Conservation (phyloP, 306 rosid genomes). For the Prinsepia uniflora region DNA sequence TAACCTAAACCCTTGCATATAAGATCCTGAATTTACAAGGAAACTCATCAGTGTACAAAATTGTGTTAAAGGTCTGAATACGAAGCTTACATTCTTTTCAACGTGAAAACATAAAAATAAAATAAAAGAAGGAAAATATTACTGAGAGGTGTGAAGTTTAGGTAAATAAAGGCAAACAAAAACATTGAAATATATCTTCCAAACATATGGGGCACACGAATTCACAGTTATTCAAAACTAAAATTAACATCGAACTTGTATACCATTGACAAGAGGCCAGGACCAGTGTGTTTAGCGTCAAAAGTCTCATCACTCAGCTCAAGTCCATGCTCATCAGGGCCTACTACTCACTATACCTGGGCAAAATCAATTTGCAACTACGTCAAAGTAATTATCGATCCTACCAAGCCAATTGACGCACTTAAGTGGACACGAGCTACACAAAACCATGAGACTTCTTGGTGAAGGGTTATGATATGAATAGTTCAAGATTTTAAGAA, state of each 20-base stretch:
- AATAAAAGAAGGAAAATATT: background rate
- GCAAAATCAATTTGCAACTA: no score
- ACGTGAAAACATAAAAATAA: background rate
- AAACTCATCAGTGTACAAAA: background rate
- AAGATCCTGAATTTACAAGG: no score
- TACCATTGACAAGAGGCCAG: conserved; percentile 89
- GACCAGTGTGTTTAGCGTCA: conserved; percentile 76
- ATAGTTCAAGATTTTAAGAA: no score
- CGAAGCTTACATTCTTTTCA: background rate
- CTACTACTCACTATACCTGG: no score
- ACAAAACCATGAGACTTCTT: no score
- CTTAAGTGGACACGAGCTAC: no score
- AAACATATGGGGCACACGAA: background rate
- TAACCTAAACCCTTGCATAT: no score
- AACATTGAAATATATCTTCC: background rate
- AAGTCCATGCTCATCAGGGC: no score
- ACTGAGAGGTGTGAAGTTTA: background rate
- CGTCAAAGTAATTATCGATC: no score
- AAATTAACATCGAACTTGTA: conserved; percentile 15
- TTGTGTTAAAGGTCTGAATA: background rate
- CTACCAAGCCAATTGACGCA: no score
- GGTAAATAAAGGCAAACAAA: background rate
- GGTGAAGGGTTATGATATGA: no score
- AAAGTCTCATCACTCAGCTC: conserved; percentile 46
- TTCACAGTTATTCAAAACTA: no score